phyloP scores from a whole-genome alignment of 2,329 filamentous ascomycete genomes.

The Gnomoniopsis smithogilvyi region DNA sequence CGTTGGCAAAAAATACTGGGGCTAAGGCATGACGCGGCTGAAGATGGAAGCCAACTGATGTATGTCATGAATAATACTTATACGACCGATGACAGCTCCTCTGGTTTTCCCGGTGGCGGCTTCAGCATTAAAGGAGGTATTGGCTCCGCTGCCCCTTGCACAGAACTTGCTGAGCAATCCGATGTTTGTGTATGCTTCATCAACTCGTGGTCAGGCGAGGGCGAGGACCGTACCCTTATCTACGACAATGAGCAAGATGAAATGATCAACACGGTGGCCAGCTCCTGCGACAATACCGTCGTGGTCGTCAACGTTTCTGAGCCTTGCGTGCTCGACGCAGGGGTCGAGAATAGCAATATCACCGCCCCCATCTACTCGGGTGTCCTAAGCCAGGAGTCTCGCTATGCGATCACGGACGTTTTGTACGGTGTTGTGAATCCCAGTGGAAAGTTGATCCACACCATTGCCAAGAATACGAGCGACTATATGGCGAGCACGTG shows the following conservation, averaged over 20 bases:
- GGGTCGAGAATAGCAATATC: slow-evolving; percentile 56
- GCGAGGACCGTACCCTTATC: slow-evolving; percentile 20
- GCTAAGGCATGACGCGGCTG: slow-evolving; percentile 1
- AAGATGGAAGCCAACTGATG: background rate
- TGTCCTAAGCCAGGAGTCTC: slow-evolving; percentile 61
- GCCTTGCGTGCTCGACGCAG: slow-evolving; percentile 55
- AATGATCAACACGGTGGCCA: slow-evolving; percentile 56
- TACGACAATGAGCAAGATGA: slow-evolving; percentile 37
- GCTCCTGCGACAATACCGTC: slow-evolving; percentile 64
- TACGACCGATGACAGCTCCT: background rate
- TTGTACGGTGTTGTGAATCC: slow-evolving; percentile 56
- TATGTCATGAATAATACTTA: background rate
- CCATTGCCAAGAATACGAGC: slow-evolving; percentile 49
- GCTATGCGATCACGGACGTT: slow-evolving; percentile 50
- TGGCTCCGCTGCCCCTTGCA: background rate
- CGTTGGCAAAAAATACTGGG: slow-evolving; percentile 19
- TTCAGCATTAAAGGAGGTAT: background rate
- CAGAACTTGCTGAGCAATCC: slow-evolving; percentile 22
- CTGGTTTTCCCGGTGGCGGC: background rate
- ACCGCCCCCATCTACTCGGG: slow-evolving; percentile 63
- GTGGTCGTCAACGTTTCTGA: slow-evolving; percentile 64
- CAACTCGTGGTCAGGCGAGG: slow-evolving; percentile 62
- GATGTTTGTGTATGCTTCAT: slow-evolving; percentile 56
- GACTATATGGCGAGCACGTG: slow-evolving; percentile 56
- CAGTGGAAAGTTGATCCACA: slow-evolving; percentile 59